These are phyloP conservation scores for Moelleriella libera DNA, from an alignment of 2,329 filamentous ascomycete species.

Conservation along the genomic window DNA sequence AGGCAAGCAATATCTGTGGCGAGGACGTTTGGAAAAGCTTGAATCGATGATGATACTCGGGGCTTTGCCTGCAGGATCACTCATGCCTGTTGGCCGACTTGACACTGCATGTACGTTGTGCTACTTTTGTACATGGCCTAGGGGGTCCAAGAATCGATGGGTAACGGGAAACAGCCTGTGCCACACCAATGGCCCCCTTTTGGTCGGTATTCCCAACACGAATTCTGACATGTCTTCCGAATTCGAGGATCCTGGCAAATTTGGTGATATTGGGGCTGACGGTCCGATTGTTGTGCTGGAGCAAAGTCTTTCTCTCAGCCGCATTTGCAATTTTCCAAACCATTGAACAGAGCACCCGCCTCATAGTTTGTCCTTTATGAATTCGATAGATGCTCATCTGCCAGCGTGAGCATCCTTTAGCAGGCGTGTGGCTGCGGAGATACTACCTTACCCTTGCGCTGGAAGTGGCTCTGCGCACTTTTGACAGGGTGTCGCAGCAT, in stretches of 20 bases:
- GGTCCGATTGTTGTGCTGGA: not conserved
- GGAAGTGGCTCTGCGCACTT: not conserved
- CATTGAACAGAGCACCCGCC: no score
- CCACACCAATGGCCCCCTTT: no score
- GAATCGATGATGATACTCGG: no score
- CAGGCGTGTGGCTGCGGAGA: not conserved
- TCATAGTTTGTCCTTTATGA: not conserved
- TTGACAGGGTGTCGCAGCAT: not conserved
- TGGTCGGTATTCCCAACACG: not conserved
- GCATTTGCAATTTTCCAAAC: not conserved
- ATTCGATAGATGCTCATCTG: not conserved
- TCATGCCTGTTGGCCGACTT: no score
- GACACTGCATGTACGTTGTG: no score
- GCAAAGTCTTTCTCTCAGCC: not conserved
- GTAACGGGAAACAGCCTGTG: no score
- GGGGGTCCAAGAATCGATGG: no score
- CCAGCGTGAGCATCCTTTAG: not conserved
- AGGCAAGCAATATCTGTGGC: not conserved
- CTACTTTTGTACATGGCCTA: no score
- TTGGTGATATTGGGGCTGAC: not conserved
- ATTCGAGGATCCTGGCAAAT: not conserved
- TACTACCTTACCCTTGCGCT: not conserved
- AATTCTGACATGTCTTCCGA: not conserved
- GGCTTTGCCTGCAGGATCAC: no score
- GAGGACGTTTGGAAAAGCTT: no score